These are phyloP conservation scores for Eragrostis curvula DNA, from an alignment of 176 grass and related monocot genomes.

Conservation along the genomic window DNA sequence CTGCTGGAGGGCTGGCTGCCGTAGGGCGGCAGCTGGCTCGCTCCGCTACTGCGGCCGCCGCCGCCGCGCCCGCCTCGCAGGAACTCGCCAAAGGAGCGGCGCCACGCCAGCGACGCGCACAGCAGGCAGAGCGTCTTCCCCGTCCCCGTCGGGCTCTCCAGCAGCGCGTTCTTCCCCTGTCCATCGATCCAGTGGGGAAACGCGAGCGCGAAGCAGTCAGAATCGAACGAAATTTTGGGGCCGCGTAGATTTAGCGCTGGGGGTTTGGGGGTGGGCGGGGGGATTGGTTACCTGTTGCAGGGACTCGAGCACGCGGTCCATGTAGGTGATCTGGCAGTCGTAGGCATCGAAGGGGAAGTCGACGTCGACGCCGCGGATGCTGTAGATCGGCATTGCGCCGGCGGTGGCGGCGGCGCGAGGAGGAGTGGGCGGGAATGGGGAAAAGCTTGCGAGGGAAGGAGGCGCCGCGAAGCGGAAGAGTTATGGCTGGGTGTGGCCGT, in stretches of 20 bases:
- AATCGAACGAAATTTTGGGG: background rate
- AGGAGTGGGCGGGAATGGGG: conserved; percentile 7
- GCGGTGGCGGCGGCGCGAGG: conserved; percentile 14
- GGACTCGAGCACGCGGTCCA: conserved; percentile 92
- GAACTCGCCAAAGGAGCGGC: conserved; percentile 79
- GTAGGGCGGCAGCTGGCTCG: conserved; percentile 54
- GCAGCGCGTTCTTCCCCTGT: conserved; percentile 82
- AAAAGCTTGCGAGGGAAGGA: conserved; percentile 31
- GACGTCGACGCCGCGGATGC: conserved; percentile 79
- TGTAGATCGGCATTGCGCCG: conserved; percentile 81
- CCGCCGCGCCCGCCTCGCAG: conserved; percentile 49
- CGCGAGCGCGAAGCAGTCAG: background rate
- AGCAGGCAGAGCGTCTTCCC: conserved; percentile 94
- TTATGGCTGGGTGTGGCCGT: background rate
- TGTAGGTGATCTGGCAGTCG: conserved; percentile 85
- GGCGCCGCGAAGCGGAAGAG: background rate
- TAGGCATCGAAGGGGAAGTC: conserved; percentile 96
- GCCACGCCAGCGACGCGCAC: conserved; percentile 86
- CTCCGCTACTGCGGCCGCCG: conserved; percentile 39
- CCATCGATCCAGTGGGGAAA: conserved; percentile 8
- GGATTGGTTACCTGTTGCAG: conserved; percentile 67
- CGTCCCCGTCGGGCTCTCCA: conserved; percentile 95
- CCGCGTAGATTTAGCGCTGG: conserved; percentile 20
- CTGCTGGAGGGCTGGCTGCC: conserved; percentile 58
- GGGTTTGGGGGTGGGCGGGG: background rate